Conservation (phyloP, 116 monocot genomes). For the Zostera marina region DNA sequence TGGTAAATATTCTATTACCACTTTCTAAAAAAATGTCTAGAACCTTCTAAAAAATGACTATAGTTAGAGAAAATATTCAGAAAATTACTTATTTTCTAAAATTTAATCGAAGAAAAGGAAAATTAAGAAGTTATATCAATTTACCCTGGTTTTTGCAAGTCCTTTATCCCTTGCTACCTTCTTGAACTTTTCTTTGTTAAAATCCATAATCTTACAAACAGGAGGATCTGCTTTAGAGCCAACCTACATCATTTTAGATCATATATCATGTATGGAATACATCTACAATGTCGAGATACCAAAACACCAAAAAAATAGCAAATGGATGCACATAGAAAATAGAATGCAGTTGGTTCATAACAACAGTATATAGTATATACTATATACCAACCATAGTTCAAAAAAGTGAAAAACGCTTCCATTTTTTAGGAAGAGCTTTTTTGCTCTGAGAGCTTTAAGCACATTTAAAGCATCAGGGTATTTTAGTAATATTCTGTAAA, state of each 20-base stretch:
- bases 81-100: neutral
- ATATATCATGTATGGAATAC: neutral
- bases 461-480: too few species aligned
- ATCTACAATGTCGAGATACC: neutral
- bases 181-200: slow-evolving; percentile 63
- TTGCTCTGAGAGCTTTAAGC: too few species aligned
- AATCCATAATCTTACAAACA: slow-evolving; percentile 85
- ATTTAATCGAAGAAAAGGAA: neutral
- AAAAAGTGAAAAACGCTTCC: too few species aligned
- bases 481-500: too few species aligned
- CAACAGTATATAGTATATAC: neutral
- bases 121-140: neutral
- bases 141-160: slow-evolving; percentile 55
- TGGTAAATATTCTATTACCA: too few species aligned
- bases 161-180: slow-evolving; percentile 47
- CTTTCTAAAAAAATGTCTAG: too few species aligned
- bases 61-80: neutral
- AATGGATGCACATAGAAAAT: neutral
- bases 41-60: too few species aligned
- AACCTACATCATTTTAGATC: slow-evolving; percentile 26
- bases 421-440: too few species aligned
- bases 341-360: neutral
- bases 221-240: slow-evolving; percentile 48
- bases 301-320: slow-evolving; percentile 4
- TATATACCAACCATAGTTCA: too few species aligned